Evolutionary conservation across 345 rosid species (phyloP).

Genomic region (Rhodomyrtus tomentosa): DNA sequence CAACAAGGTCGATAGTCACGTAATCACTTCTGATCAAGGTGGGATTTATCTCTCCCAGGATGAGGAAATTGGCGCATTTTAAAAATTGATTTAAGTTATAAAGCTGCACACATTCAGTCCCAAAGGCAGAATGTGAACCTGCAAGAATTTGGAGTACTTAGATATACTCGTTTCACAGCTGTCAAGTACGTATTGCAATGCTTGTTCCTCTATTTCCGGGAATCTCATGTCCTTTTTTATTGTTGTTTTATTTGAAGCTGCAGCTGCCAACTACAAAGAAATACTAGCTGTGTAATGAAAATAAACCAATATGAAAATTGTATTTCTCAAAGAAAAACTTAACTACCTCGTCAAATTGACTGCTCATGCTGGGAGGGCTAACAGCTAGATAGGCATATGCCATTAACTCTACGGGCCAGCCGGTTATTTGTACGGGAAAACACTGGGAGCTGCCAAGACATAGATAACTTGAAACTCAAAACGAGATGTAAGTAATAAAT

Average conservation of each 20-base stretch:
- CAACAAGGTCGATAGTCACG: neutral
- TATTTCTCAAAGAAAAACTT: neutral
- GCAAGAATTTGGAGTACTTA: slow-evolving; percentile 71
- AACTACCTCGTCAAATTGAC: slow-evolving; percentile 71
- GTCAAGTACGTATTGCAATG: slow-evolving; percentile 64
- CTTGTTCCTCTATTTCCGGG: slow-evolving; percentile 70
- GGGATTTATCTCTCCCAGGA: neutral
- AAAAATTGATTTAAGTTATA: neutral
- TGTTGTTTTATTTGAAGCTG: slow-evolving; percentile 64
- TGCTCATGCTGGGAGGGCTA: slow-evolving; percentile 80
- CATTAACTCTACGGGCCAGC: slow-evolving; percentile 91
- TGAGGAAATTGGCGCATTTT: neutral
- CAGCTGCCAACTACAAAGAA: slow-evolving; percentile 71
- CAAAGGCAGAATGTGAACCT: slow-evolving; percentile 31
- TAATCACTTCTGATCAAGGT: neutral
- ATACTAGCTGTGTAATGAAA: neutral
- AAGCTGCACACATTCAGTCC: neutral
- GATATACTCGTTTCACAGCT: slow-evolving; percentile 83
- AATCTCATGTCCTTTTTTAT: slow-evolving; percentile 44
- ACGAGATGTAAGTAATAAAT: neutral
- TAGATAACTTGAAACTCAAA: neutral
- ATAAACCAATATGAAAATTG: neutral
- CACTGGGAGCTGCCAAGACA: slow-evolving; percentile 49
- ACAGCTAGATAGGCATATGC: slow-evolving; percentile 80
- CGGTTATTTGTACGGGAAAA: slow-evolving; percentile 73